phyloP scores from a whole-genome alignment of 495 filamentous ascomycete genomes.

The Hypoxylon crocopeplum region DNA sequence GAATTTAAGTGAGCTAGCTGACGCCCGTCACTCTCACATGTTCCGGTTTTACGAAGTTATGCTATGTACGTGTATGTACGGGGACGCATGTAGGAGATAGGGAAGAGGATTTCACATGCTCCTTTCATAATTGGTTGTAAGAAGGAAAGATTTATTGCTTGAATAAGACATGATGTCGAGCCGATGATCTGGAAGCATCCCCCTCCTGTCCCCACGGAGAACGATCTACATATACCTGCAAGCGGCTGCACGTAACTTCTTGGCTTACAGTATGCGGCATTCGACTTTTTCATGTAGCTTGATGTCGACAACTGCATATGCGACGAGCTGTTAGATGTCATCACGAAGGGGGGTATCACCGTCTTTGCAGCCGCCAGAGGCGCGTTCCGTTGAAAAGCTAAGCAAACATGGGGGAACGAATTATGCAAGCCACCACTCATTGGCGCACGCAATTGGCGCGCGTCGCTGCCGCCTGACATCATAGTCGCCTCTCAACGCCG shows the following conservation, averaged over 20 bases:
- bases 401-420: neutral
- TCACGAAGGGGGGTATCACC: slow-evolving; percentile 10
- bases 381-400: slow-evolving; percentile 3
- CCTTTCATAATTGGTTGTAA: too few relatives aligned
- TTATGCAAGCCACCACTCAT: slow-evolving; percentile 13
- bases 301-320: slow-evolving; percentile 6
- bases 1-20: neutral
- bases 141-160: slow-evolving; percentile 7
- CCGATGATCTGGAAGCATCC: slow-evolving; percentile 1
- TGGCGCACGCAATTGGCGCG: neutral
- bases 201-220: neutral
- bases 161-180: neutral
- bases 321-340: slow-evolving; percentile 18
- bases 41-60: too few relatives aligned
- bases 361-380: slow-evolving; percentile 25
- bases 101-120: too few relatives aligned
- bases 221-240: slow-evolving; percentile 16
- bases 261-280: slow-evolving; percentile 6
- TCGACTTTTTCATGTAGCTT: neutral
- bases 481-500: slow-evolving; percentile 2
- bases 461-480: slow-evolving; percentile 27
- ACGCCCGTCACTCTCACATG: neutral
- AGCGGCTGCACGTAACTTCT: slow-evolving; percentile 11
- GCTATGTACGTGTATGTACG: too few relatives aligned
- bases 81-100: too few relatives aligned